phyloP scores from a whole-genome alignment of 2,329 filamentous ascomycete species.

The Ophiostoma piceae region DNA sequence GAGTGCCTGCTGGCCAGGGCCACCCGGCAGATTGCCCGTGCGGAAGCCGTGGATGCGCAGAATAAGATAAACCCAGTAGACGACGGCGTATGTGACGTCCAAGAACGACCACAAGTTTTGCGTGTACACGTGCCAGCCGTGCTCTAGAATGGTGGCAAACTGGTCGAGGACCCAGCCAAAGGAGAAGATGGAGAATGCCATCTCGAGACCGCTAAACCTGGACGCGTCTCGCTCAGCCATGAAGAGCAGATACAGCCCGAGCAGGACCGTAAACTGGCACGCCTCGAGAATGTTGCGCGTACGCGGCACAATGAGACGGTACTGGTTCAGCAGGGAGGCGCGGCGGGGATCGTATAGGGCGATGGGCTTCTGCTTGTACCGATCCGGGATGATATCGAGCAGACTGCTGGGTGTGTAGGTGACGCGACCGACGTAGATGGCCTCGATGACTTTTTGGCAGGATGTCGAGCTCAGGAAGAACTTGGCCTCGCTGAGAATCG shows the following conservation, averaged over 20 bases:
- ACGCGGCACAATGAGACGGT: constrained; percentile 74
- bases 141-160: constrained; percentile 69
- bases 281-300: constrained; percentile 72
- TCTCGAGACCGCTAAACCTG: constrained; percentile 53
- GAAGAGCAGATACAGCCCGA: constrained; percentile 63
- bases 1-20: constrained; percentile 59
- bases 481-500: constrained; percentile 77
- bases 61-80: constrained; percentile 64
- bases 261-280: constrained; percentile 64
- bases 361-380: constrained; percentile 79
- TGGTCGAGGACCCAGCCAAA: constrained; percentile 77
- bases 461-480: constrained; percentile 70
- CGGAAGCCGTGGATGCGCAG: constrained; percentile 62
- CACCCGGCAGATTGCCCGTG: constrained; percentile 38
- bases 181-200: constrained; percentile 66
- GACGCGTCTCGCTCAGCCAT: constrained; percentile 64
- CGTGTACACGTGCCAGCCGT: constrained; percentile 72
- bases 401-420: constrained; percentile 78
- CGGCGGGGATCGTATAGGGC: constrained; percentile 72
- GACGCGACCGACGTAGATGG: constrained; percentile 74
- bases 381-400: constrained; percentile 77
- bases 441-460: constrained; percentile 75
- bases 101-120: constrained; percentile 87
- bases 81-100: constrained; percentile 69
- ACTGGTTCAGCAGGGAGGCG: constrained; percentile 75